These are phyloP conservation scores for Tuber borchii DNA, from an alignment of 495 filamentous ascomycete species.

Conservation along the genomic window DNA sequence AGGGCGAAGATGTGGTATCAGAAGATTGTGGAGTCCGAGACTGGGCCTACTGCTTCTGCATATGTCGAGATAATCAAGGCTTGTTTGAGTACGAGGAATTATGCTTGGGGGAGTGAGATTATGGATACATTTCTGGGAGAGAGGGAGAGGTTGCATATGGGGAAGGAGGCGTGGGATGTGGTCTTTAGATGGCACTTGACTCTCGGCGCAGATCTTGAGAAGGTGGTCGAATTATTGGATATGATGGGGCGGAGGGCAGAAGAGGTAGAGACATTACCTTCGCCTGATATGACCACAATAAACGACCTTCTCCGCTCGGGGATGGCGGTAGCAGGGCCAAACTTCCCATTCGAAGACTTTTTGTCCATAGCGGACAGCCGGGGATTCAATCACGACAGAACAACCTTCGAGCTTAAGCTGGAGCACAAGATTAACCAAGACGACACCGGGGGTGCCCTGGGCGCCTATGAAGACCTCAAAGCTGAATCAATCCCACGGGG, in stretches of 20 bases:
- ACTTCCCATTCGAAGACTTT: constrained; percentile 65
- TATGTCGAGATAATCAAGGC: constrained; percentile 51
- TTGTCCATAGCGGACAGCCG: constrained; percentile 56
- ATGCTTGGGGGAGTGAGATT: constrained; percentile 58
- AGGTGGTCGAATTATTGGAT: constrained; percentile 61
- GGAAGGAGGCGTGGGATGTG: constrained; percentile 58
- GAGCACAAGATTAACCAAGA: constrained; percentile 63
- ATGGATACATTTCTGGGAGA: constrained; percentile 50
- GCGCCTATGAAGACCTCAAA: constrained; percentile 54
- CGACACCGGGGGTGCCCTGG: constrained; percentile 61
- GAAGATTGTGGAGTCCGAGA: constrained; percentile 48
- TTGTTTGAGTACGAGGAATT: constrained; percentile 55
- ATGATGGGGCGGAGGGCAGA: constrained; percentile 50
- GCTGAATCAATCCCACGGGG: constrained; percentile 23
- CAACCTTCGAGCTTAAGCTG: constrained; percentile 67
- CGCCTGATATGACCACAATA: constrained; percentile 62
- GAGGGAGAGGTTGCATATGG: constrained; percentile 55
- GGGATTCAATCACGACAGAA: constrained; percentile 56
- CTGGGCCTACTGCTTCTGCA: constrained; percentile 47
- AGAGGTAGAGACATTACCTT: not conserved
- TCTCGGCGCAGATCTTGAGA: constrained; percentile 59
- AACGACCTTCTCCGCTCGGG: constrained; percentile 59
- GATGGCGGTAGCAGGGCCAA: constrained; percentile 3
- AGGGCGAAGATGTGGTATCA: constrained; percentile 60
- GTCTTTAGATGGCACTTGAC: constrained; percentile 70